Base-by-base conservation (phyloP, 1,284 basidiomycete species). In the Takashimella tepidaria region DNA sequence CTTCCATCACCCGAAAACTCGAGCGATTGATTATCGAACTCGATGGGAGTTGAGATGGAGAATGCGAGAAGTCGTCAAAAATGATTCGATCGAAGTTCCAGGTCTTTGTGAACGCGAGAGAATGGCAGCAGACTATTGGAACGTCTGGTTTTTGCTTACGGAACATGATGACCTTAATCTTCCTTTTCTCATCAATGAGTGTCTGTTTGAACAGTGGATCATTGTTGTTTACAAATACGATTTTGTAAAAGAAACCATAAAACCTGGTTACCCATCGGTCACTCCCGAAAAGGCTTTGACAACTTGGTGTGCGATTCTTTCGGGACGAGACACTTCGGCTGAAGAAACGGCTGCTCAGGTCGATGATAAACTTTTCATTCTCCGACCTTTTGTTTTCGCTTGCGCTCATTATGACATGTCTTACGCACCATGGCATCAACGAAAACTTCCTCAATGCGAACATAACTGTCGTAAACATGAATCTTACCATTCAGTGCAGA, bases 381-480 rank as follows among this genome's bases (percentile, higher is more conserved):
- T 80, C 19, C 70, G 79, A 13, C 79, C 80, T 0, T 80, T 75
- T 55, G 78, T 80, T 12, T 80, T 81, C 60, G 79, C 77, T 0
- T 76, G 76, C 20, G 78, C 79, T 10, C 63, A 76, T 68, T 81
- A 79, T 59, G 75, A 79, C 41, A 68, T 77, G 8, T 75, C 63
- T 45, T 70, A 76, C 55, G 78, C 75, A 0, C 77, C 78, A 0
- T 81, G 78, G 78, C 70, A 72, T 16, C 62, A 74, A 55, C 67
- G 66, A 8, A 49, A 55, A 5, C 61, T 79, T 5, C 77, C 77
- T 0, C 58, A 76, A 12, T 68, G 69, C 49, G 41, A 53, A 4
- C 52, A 60, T 1, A 55, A 53, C 20, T 67, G 67, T 45, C 56
- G 37, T 2, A 54, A 65, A 1, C 62, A 66, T 42, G 55, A 56